Evolutionary conservation across 768 basidiomycete genomes (phyloP).

Genomic region (Exidia glandulosa): DNA sequence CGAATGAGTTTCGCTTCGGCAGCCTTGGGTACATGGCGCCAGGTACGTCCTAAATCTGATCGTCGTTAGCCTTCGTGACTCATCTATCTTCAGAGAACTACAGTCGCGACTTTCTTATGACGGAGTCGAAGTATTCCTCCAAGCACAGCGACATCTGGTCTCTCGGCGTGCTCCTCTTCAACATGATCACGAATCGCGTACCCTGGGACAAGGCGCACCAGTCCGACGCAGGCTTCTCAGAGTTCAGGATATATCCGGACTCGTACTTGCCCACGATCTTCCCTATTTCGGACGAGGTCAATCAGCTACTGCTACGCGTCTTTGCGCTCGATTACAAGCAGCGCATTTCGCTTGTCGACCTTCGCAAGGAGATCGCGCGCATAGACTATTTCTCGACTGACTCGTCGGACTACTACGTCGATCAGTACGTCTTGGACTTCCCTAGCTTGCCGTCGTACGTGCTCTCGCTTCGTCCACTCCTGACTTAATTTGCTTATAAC

Average conservation of each 20-base stretch:
- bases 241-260: background rate
- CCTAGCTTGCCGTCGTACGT: background rate
- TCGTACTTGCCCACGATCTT: background rate
- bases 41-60: background rate
- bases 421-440: background rate
- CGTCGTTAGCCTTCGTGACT: background rate
- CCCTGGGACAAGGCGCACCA: slow-evolving; percentile 64
- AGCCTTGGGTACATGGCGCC: background rate
- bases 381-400: background rate
- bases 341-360: background rate
- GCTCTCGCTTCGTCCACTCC: background rate
- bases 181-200: slow-evolving; percentile 67
- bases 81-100: background rate
- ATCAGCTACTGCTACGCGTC: background rate
- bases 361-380: background rate
- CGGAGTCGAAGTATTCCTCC: slow-evolving; percentile 11
- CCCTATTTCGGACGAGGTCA: background rate
- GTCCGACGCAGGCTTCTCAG: slow-evolving; percentile 29
- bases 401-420: background rate
- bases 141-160: slow-evolving; percentile 55
- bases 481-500: too few relatives aligned
- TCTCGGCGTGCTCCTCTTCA: slow-evolving; percentile 69
- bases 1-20: background rate
- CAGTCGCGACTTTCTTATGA: background rate
- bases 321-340: background rate